Conservation (phyloP, 2,329 filamentous ascomycete species). For the Fusarium zealandicum region DNA sequence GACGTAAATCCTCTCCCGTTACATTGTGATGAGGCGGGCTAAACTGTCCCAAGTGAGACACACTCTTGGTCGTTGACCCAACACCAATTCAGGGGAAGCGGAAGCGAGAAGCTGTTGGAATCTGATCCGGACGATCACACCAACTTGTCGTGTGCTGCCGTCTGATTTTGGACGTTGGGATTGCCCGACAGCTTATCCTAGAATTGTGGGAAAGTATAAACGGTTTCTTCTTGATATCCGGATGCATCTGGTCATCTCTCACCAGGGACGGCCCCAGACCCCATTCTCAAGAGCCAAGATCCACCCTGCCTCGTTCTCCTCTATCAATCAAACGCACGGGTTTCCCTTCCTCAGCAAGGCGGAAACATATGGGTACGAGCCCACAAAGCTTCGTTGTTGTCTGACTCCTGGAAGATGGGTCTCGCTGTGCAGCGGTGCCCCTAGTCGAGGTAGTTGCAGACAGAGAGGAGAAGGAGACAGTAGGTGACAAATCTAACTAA, state of each 20-base stretch:
- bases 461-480: slow-evolving; percentile 9
- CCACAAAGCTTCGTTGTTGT: slow-evolving; percentile 25
- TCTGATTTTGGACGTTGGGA: not conserved
- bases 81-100: slow-evolving; percentile 29
- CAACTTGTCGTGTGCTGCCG: slow-evolving; percentile 31
- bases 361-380: slow-evolving; percentile 24
- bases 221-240: slow-evolving; percentile 2
- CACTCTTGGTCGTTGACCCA: slow-evolving; percentile 8
- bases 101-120: slow-evolving; percentile 17
- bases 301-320: slow-evolving; percentile 5
- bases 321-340: not conserved
- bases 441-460: slow-evolving; percentile 6
- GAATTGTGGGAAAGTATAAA: slow-evolving; percentile 10
- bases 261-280: not conserved
- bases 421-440: slow-evolving; percentile 1
- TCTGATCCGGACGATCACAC: slow-evolving; percentile 11
- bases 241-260: slow-evolving; percentile 9
- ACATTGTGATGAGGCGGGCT: slow-evolving; percentile 6
- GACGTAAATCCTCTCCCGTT: slow-evolving; percentile 4
- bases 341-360: not conserved
- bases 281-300: not conserved
- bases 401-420: slow-evolving; percentile 23
- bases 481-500: slow-evolving; percentile 23
- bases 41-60: slow-evolving; percentile 23
- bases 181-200: slow-evolving; percentile 6